phyloP scores from a whole-genome alignment of 768 basidiomycete species.

The Russula olivacea region DNA sequence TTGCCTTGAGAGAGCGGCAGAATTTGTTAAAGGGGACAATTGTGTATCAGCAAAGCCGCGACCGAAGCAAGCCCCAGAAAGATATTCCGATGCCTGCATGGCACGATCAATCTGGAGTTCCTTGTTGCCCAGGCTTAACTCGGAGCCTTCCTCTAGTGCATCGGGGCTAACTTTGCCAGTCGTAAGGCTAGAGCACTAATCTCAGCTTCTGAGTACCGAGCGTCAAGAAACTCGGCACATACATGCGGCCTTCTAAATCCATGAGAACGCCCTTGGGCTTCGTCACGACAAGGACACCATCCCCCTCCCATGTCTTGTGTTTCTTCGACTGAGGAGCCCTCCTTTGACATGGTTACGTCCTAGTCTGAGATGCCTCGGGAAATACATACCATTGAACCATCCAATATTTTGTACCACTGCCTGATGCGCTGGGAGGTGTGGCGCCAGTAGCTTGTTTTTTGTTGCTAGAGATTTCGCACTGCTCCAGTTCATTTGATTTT shows the following conservation, averaged over 20 bases:
- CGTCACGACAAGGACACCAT: slow-evolving; percentile 55
- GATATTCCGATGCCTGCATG: slow-evolving; percentile 49
- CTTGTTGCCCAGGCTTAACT: slow-evolving; percentile 44
- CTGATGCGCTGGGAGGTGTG: slow-evolving; percentile 10
- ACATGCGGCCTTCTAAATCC: slow-evolving; percentile 63
- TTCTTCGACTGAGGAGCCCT: slow-evolving; percentile 68
- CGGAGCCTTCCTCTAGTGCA: slow-evolving; percentile 35
- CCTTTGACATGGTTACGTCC: slow-evolving; percentile 36
- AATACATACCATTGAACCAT: slow-evolving; percentile 66
- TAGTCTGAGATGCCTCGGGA: background rate
- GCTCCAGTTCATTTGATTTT: slow-evolving; percentile 25
- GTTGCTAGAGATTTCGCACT: slow-evolving; percentile 8
- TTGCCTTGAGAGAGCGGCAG: slow-evolving; percentile 32
- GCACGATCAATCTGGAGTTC: slow-evolving; percentile 61
- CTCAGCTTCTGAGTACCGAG: background rate
- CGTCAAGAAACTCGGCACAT: slow-evolving; percentile 26
- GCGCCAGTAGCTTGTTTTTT: slow-evolving; percentile 27
- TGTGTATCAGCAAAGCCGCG: slow-evolving; percentile 26
- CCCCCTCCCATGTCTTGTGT: slow-evolving; percentile 89
- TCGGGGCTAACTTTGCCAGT: slow-evolving; percentile 42
- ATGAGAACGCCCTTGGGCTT: slow-evolving; percentile 44
- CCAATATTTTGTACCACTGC: slow-evolving; percentile 48
- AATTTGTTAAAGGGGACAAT: slow-evolving; percentile 26
- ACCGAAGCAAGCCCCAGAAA: slow-evolving; percentile 63
- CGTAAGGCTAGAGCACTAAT: slow-evolving; percentile 39